Evolutionary conservation across 495 filamentous ascomycete genomes (phyloP).

Genomic region (Podospora australis): DNA sequence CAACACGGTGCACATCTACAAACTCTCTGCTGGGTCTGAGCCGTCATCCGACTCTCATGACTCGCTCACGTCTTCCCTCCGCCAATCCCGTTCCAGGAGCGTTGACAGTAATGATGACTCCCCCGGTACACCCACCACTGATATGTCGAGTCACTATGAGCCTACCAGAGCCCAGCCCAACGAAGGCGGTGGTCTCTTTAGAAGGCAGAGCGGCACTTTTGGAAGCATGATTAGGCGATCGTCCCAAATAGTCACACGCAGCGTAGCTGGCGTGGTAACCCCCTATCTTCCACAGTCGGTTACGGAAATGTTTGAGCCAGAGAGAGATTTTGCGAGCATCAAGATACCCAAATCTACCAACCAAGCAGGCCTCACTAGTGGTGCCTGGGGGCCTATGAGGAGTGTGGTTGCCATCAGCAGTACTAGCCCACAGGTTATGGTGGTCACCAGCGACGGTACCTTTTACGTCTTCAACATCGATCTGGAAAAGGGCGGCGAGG

Average conservation of each 20-base stretch:
- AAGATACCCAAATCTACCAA: conserved; percentile 68
- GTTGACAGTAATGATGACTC: conserved; percentile 41
- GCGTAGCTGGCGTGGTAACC: conserved; percentile 78
- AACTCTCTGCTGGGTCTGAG: too few relatives aligned
- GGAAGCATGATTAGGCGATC: conserved; percentile 92
- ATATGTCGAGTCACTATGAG: conserved; percentile 32
- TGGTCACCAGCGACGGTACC: conserved; percentile 89
- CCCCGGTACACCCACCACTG: conserved; percentile 33
- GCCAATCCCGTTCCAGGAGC: conserved; percentile 41
- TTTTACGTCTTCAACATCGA: conserved; percentile 96
- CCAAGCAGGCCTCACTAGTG: conserved; percentile 25
- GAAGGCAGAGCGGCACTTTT: conserved; percentile 59
- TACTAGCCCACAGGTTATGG: conserved; percentile 91
- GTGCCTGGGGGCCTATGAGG: conserved; percentile 36
- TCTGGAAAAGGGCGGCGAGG: conserved; percentile 92
- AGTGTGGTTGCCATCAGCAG: conserved; percentile 96
- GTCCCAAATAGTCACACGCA: conserved; percentile 89
- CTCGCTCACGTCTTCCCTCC: conserved; percentile 1
- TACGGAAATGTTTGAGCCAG: conserved; percentile 95
- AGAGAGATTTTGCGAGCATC: conserved; percentile 91
- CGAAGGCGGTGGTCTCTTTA: conserved; percentile 18
- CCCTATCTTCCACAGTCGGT: conserved; percentile 88
- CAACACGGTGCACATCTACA: conserved; percentile 97
- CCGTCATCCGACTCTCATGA: not conserved
- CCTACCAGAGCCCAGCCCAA: conserved; percentile 29